Base-by-base conservation (phyloP, 352 stramenopile species). In the Globisporangium perplexum region DNA sequence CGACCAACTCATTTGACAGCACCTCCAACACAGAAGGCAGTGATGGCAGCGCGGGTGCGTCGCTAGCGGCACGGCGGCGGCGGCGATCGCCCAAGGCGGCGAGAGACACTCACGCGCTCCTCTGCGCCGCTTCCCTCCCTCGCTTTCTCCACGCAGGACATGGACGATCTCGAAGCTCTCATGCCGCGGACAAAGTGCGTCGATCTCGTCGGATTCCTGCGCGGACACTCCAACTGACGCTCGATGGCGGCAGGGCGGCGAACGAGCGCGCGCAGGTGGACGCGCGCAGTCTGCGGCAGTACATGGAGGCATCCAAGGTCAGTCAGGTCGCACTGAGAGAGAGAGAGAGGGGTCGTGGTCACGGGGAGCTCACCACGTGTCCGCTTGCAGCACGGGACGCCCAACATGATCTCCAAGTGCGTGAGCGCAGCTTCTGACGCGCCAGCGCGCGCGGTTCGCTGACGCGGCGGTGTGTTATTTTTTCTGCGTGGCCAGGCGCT, bases 151-250 rank as follows among this genome's bases (percentile, higher is more conserved):
- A 15, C 41, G 10, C 41, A 63, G 35, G 44, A 57, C 5, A 62
- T 73, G 50, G 76, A 88, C 57, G 81, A 89, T 23, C 71, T 91
- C 23, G 74, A 80, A 47, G 39, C 57, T 60, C 65, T 87, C 17
- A 91, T 91, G 81, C 81, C 81, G 36, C 77, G 81, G 24, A 89
- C 77, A 45, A 85, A 71, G 81, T 91, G 20, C 47, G 57, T 53
- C 26, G 26, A 46, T 14, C 24, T 14, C 31, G 17, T 43, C 8
- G 8, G 49, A 0, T 49, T 15, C 1, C 42, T 41, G 41, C 57
- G 47, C 47, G 31, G 41, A 10, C 22, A 15, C 28, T n/a, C n/a
- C 23, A 11, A 14, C 28, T 26, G 6, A 36, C 28, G 24, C 39
- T 12, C 15, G 11, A 4, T 15, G 7, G 7, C 1, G 1, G 38